phyloP scores from a whole-genome alignment of 2,329 filamentous ascomycete species.

The Paecilomyces fulvus region DNA sequence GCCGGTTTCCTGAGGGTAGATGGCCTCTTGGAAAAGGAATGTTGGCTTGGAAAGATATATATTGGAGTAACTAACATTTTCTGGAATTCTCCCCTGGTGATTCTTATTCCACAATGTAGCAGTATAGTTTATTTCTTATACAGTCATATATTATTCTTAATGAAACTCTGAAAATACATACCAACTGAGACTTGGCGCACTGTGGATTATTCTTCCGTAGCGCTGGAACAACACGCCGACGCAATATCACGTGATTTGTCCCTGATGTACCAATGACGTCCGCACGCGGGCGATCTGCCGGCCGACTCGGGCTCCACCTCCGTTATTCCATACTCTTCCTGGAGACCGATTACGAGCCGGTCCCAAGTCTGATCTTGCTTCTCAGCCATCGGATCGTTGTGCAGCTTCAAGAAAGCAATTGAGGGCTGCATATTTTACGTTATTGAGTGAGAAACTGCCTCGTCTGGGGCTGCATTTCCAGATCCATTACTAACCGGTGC shows the following conservation, averaged over 20 bases:
- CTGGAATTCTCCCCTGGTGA: too few species aligned
- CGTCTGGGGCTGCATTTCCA: background rate
- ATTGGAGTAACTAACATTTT: too few species aligned
- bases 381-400: background rate
- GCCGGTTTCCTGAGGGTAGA: too few species aligned
- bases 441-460: background rate
- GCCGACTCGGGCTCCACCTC: background rate
- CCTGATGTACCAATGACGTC: slow-evolving; percentile 24
- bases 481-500: background rate
- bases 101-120: too few species aligned
- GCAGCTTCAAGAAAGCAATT: background rate
- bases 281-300: slow-evolving; percentile 18
- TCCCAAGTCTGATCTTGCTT: background rate
- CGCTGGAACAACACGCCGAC: background rate
- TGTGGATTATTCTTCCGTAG: too few species aligned
- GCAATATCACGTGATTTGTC: slow-evolving; percentile 15
- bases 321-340: background rate
- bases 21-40: too few species aligned
- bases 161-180: too few species aligned
- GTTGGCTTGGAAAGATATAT: too few species aligned
- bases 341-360: background rate
- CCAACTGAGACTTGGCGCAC: too few species aligned
- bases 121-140: too few species aligned
- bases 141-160: too few species aligned
- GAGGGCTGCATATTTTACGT: background rate